phyloP scores from a whole-genome alignment of 495 filamentous ascomycete genomes.

The Penicillium simplicissimum region DNA sequence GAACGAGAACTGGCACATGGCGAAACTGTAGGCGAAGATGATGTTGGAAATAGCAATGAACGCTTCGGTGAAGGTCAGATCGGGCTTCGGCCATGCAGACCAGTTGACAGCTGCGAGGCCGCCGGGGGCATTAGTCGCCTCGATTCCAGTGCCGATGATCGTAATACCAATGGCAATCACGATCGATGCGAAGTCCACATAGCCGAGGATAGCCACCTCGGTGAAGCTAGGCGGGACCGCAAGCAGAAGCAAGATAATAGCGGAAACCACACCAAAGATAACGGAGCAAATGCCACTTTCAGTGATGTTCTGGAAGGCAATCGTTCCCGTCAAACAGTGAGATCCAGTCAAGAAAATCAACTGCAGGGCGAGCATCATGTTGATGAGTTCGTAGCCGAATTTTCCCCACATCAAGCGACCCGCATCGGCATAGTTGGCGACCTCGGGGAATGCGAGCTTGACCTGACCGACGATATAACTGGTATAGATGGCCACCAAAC shows the following conservation, averaged over 20 bases:
- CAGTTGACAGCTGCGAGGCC: conserved; percentile 38
- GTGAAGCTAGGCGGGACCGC: conserved; percentile 59
- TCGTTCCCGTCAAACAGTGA: conserved; percentile 69
- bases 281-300: conserved; percentile 61
- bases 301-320: conserved; percentile 64
- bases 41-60: conserved; percentile 71
- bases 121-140: conserved; percentile 35
- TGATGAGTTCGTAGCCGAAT: conserved; percentile 63
- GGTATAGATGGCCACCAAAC: conserved; percentile 69
- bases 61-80: conserved; percentile 34
- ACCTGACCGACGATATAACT: conserved; percentile 73
- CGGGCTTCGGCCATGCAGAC: conserved; percentile 39
- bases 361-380: conserved; percentile 59
- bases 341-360: conserved; percentile 70
- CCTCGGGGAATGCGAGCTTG: conserved; percentile 63
- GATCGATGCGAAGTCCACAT: conserved; percentile 65
- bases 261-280: conserved; percentile 61
- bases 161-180: conserved; percentile 65
- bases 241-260: conserved; percentile 58
- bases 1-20: conserved; percentile 68
- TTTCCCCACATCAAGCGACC: conserved; percentile 63
- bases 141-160: conserved; percentile 63
- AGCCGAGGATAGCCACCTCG: conserved; percentile 59
- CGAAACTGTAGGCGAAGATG: conserved; percentile 65
- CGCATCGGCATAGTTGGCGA: conserved; percentile 67